phyloP scores from a whole-genome alignment of 495 filamentous ascomycete genomes.

The Ramalina intermedia region DNA sequence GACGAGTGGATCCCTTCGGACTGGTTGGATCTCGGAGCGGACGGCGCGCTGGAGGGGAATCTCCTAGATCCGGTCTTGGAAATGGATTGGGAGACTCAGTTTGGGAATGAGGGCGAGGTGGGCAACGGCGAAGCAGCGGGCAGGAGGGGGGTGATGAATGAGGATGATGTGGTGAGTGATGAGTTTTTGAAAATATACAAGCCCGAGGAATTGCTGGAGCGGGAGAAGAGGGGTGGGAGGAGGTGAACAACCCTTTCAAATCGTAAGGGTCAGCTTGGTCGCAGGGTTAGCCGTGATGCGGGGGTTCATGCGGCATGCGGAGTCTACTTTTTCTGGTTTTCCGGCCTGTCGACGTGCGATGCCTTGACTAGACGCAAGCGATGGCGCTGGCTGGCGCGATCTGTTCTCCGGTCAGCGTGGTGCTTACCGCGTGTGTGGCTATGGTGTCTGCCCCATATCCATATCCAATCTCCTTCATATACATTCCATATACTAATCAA shows the following conservation, averaged over 20 bases:
- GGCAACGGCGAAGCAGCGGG: conserved; percentile 16
- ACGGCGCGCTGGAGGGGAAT: conserved; percentile 3
- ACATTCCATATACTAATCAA: too few relatives aligned
- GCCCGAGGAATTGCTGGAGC: conserved; percentile 5
- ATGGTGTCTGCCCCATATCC: too few relatives aligned
- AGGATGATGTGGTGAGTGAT: conserved; percentile 13
- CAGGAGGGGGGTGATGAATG: conserved; percentile 17
- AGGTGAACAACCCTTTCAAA: neutral
- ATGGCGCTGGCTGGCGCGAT: neutral
- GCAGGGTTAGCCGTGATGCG: neutral
- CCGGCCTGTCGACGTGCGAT: neutral
- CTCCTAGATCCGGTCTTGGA: conserved; percentile 3
- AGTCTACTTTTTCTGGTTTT: neutral
- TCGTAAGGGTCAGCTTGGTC: neutral
- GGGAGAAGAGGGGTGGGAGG: conserved; percentile 11
- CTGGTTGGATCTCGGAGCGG: conserved; percentile 16
- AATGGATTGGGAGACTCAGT: conserved; percentile 16
- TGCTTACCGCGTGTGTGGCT: too few relatives aligned
- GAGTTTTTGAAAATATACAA: conserved; percentile 17
- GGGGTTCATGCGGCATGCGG: neutral
- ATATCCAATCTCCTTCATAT: too few relatives aligned
- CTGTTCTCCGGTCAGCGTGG: too few relatives aligned
- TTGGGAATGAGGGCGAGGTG: conserved; percentile 21
- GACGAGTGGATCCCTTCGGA: conserved; percentile 22
- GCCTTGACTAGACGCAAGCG: neutral